phyloP scores from a whole-genome alignment of 2,329 filamentous ascomycete genomes.

The Chaetomiaceae sp. region DNA sequence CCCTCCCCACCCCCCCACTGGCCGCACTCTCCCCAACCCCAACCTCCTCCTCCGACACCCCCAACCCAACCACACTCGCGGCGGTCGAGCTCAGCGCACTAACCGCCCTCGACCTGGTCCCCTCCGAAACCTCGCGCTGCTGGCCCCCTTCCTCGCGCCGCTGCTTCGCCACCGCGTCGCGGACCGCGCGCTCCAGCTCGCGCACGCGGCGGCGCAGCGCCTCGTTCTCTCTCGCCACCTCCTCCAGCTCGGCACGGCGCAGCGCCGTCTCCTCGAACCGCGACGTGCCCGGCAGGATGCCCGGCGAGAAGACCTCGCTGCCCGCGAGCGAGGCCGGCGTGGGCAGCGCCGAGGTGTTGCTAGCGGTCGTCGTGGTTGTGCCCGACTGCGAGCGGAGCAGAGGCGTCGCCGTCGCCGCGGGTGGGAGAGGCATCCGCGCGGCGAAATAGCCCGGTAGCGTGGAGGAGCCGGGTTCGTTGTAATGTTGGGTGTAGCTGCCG shows the following conservation, averaged over 20 bases:
- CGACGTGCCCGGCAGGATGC: slow-evolving; percentile 49
- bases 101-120: slow-evolving; percentile 16
- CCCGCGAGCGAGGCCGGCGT: slow-evolving; percentile 25
- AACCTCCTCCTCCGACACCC: slow-evolving; percentile 54
- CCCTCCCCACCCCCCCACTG: slow-evolving; percentile 34
- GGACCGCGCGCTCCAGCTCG: slow-evolving; percentile 53
- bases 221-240: slow-evolving; percentile 59
- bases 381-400: slow-evolving; percentile 4
- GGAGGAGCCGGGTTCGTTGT: slow-evolving; percentile 32
- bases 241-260: slow-evolving; percentile 55
- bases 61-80: slow-evolving; percentile 47
- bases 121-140: slow-evolving; percentile 39
- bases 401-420: neutral
- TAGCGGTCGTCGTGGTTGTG: neutral
- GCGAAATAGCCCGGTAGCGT: slow-evolving; percentile 29
- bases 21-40: slow-evolving; percentile 57
- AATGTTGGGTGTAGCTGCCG: slow-evolving; percentile 30
- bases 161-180: slow-evolving; percentile 31
- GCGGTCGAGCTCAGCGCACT: slow-evolving; percentile 40
- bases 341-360: slow-evolving; percentile 36
- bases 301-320: slow-evolving; percentile 45
- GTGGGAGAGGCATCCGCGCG: slow-evolving; percentile 25
- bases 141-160: slow-evolving; percentile 23
- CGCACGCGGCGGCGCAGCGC: slow-evolving; percentile 53
- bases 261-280: slow-evolving; percentile 58